Conservation (phyloP, 169 alveolate species). For the Sarcocystis neurona region DNA sequence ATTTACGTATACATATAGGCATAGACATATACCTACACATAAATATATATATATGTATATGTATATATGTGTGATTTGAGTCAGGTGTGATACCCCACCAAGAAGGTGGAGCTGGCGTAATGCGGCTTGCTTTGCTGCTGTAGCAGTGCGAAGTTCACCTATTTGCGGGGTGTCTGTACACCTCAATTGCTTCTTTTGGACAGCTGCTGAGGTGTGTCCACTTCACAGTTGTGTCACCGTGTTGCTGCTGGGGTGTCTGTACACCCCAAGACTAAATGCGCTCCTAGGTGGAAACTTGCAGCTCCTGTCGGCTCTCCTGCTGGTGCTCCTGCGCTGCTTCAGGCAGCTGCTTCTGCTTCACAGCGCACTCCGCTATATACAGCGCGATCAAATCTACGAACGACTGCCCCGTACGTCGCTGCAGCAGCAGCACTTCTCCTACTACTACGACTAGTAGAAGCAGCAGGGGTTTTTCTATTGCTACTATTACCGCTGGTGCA, state of each 20-base stretch:
- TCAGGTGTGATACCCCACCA: no score
- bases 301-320: background rate
- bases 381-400: background rate
- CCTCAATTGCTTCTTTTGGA: background rate
- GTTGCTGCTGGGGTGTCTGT: background rate
- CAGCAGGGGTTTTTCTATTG: no score
- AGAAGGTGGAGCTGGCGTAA: no score
- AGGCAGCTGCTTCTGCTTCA: conserved; percentile 6
- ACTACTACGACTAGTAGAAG: no score
- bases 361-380: conserved; percentile 1
- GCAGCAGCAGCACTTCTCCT: background rate
- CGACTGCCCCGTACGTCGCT: background rate
- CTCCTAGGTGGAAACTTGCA: background rate
- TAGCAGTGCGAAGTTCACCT: no score
- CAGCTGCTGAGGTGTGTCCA: background rate
- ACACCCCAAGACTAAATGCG: background rate
- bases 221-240: background rate
- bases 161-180: background rate
- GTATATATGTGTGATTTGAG: no score
- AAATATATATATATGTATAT: no score
- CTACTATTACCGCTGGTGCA: no score
- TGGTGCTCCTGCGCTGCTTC: background rate
- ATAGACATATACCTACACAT: no score
- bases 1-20: no score
- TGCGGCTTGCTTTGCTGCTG: no score